Evolutionary conservation across 495 filamentous ascomycete species (phyloP).

Genomic region (Talaromyces proteolyticus): DNA sequence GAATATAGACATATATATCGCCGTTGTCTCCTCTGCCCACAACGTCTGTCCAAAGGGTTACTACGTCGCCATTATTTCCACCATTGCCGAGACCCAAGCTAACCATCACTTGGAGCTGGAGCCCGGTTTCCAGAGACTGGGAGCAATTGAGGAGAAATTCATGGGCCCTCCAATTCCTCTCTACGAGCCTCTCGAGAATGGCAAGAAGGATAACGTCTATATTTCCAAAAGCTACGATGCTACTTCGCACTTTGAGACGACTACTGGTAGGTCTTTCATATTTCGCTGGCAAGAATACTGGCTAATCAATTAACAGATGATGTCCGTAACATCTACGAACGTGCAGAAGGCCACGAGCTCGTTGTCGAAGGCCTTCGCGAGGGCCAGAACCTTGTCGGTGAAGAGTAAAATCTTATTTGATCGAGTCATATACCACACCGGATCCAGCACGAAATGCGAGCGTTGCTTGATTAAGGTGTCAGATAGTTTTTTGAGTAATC

Average conservation of each 20-base stretch:
- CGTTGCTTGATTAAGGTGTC: background rate
- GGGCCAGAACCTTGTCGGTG: slow-evolving; percentile 41
- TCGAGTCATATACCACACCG: background rate
- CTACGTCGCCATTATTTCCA: slow-evolving; percentile 97
- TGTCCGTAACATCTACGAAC: slow-evolving; percentile 86
- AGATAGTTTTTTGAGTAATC: background rate
- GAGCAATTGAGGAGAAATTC: slow-evolving; percentile 94
- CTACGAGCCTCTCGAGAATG: slow-evolving; percentile 86
- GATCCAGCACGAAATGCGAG: background rate
- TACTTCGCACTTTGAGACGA: slow-evolving; percentile 95
- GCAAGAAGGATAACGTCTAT: slow-evolving; percentile 85
- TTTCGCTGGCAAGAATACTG: background rate
- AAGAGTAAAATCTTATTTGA: slow-evolving; percentile 29
- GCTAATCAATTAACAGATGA: slow-evolving; percentile 57
- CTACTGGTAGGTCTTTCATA: slow-evolving; percentile 48
- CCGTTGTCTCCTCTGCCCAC: slow-evolving; percentile 90
- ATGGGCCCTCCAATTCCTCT: slow-evolving; percentile 88
- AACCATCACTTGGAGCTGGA: slow-evolving; percentile 96
- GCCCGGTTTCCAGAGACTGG: slow-evolving; percentile 88
- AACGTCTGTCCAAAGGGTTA: slow-evolving; percentile 99
- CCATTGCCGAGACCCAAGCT: slow-evolving; percentile 83
- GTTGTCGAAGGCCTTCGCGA: slow-evolving; percentile 55
- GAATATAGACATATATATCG: slow-evolving; percentile 87
- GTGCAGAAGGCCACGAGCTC: slow-evolving; percentile 83
- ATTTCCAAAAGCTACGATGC: slow-evolving; percentile 98